Base-by-base conservation (phyloP, 2,329 filamentous ascomycete genomes). In the Penicillium sp. region DNA sequence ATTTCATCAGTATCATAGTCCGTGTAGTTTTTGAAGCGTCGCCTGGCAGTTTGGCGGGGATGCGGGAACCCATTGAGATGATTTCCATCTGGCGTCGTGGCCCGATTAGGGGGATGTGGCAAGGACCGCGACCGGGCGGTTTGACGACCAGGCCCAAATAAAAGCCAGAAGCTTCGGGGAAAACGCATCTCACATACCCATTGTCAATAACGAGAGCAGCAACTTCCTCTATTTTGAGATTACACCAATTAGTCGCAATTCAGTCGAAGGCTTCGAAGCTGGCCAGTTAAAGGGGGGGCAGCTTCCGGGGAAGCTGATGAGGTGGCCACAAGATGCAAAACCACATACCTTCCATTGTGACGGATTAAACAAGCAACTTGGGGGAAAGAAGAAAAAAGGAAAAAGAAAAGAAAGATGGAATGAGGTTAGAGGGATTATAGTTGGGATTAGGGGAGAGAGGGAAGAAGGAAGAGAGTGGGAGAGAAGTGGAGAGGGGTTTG, bases 121-220 rank as follows among this genome's bases (percentile, higher is more conserved):
- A 49, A 58, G 51, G 42, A 60, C 58, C 60, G 62, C 62, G 62
- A 64, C 62, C 62, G 62, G 35, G 36, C n/a, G 35, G 23, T 48
- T 47, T 58, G 47, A 32, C 45, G 55, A 53, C 57, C 46, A 47
- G 29, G 43, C 40, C 59, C 47, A 50, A 47, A 74, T 68, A 67
- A 68, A 65, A 44, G 51, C 30, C 52, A 70, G 65, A 36, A 57
- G 35, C 48, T 40, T 45, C 45, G 58, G 63, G 58, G 51, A 43
- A 55, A 55, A 59, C 59, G 47, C 41, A 57, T 66, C 67, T 72
- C 81, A 83, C 92, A 90, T 93, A 99, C 94, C 94, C 94, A 97
- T 99, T 99, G 92, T 99, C 94, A 84, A 99, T 97, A 82, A 99
- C 94, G 90, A 99, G 92, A 81, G 94, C 94, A 81, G 94, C 94